Percentiles rank a stretch among this genome's conserved stretches.
phyloP scores from a whole-genome alignment of 306 rosid genomes.

The Trifolium fragiferum region DNA sequence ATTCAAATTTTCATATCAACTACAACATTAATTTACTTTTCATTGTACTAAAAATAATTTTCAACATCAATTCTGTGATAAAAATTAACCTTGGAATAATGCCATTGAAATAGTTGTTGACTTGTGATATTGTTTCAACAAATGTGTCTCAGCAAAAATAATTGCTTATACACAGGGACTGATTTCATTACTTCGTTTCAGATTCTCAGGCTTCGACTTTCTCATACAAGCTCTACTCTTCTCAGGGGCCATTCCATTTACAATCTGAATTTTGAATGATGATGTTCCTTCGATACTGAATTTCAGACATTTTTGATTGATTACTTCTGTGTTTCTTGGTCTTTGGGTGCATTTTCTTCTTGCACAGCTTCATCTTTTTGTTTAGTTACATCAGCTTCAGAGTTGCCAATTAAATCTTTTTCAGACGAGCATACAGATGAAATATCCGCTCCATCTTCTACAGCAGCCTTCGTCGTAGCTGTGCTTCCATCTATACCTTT shows the following conservation, averaged over 20 bases:
- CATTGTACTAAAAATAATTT: too few relatives aligned
- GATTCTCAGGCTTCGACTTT: slow-evolving; percentile 30
- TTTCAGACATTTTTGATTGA: slow-evolving; percentile 2
- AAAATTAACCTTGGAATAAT: neutral
- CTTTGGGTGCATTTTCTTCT: slow-evolving; percentile 40
- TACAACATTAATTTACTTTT: too few relatives aligned
- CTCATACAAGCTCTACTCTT: slow-evolving; percentile 1
- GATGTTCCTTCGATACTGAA: neutral
- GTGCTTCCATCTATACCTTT: slow-evolving; percentile 34
- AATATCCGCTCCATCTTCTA: slow-evolving; percentile 33
- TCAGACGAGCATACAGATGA: slow-evolving; percentile 40
- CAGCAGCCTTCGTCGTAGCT: slow-evolving; percentile 27
- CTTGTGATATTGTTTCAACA: slow-evolving; percentile 26
- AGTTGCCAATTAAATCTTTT: slow-evolving; percentile 38
- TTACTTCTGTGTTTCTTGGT: neutral
- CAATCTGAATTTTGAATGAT: slow-evolving; percentile 14
- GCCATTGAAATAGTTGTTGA: slow-evolving; percentile 18
- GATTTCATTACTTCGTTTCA: slow-evolving; percentile 36
- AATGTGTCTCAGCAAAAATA: neutral
- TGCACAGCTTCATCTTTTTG: slow-evolving; percentile 22
- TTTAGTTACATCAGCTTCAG: slow-evolving; percentile 35
- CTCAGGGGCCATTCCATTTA: slow-evolving; percentile 11
- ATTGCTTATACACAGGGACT: slow-evolving; percentile 31
- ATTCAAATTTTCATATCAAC: too few relatives aligned
- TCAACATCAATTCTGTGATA: too few relatives aligned